Evolutionary conservation across 2,329 filamentous ascomycete species (phyloP).

Genomic region (Xylariaceae sp.): DNA sequence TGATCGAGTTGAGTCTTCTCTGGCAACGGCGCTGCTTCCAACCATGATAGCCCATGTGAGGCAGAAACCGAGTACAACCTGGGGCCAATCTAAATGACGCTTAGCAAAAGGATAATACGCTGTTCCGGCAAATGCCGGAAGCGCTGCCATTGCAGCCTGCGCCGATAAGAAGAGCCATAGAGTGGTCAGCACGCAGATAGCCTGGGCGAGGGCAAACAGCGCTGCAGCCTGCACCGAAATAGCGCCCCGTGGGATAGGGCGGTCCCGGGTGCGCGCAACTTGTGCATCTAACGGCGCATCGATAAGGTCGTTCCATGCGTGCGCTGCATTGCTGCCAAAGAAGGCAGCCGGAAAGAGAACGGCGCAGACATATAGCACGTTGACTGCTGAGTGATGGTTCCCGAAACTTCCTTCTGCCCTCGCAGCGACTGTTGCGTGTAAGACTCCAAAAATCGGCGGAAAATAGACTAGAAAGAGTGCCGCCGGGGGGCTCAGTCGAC

Average conservation of each 20-base stretch:
- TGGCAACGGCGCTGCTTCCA: constrained; percentile 14
- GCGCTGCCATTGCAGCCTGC: constrained; percentile 2
- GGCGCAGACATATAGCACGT: neutral
- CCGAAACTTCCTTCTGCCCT: too few relatives aligned
- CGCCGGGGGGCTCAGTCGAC: constrained; percentile 21
- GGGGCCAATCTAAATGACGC: constrained; percentile 24
- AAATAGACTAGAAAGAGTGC: constrained; percentile 23
- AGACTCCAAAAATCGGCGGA: constrained; percentile 21
- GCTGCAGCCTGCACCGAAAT: constrained; percentile 17
- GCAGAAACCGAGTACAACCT: constrained; percentile 28
- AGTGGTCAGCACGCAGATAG: constrained; percentile 3
- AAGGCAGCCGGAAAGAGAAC: constrained; percentile 15
- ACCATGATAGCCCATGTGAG: constrained; percentile 23
- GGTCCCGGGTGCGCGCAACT: constrained; percentile 19
- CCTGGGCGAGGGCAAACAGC: constrained; percentile 21
- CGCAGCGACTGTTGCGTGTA: constrained; percentile 10
- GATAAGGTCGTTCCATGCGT: constrained; percentile 29
- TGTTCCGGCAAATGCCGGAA: constrained; percentile 16
- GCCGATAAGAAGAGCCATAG: constrained; percentile 7
- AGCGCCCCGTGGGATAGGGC: constrained; percentile 29
- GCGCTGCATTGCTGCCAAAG: constrained; percentile 21
- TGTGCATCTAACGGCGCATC: constrained; percentile 25
- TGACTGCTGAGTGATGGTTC: neutral
- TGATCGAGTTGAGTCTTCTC: too few relatives aligned
- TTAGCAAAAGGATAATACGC: constrained; percentile 29